Conservation (phyloP, 768 basidiomycete species). For the Sporobolomyces phaffii region DNA sequence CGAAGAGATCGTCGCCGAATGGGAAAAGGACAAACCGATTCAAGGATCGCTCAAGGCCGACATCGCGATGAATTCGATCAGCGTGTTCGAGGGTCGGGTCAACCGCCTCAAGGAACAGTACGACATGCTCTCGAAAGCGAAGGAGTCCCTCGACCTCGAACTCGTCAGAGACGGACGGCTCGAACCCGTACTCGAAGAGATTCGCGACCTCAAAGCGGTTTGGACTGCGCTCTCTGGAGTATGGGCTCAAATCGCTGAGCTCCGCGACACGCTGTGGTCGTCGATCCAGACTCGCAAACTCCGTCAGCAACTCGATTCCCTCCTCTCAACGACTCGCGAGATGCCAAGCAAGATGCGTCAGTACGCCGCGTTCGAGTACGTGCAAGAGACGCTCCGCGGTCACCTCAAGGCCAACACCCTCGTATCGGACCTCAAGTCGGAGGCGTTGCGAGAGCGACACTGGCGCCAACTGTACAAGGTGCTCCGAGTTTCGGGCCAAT, state of each 20-base stretch:
- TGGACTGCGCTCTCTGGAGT: conserved; percentile 98
- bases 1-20: conserved; percentile 78
- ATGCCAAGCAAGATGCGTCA: conserved; percentile 99
- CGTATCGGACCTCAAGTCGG: conserved; percentile 91
- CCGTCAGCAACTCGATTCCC: conserved; percentile 84
- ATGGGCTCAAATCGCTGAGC: conserved; percentile 84
- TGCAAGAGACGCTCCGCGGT: conserved; percentile 79
- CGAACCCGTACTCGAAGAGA: conserved; percentile 87
- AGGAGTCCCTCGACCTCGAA: conserved; percentile 93
- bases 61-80: conserved; percentile 91
- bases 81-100: conserved; percentile 86
- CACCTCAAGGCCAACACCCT: conserved; percentile 83
- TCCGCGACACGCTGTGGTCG: conserved; percentile 82
- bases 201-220: conserved; percentile 92
- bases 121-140: conserved; percentile 88
- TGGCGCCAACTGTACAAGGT: conserved; percentile 97
- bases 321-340: conserved; percentile 87
- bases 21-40: conserved; percentile 93
- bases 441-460: conserved; percentile 92
- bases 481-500: conserved; percentile 65
- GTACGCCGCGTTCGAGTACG: conserved; percentile 96
- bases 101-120: conserved; percentile 87
- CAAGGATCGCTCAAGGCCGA: conserved; percentile 95
- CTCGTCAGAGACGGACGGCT: conserved; percentile 75
- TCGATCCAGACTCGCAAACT: conserved; percentile 87